phyloP scores from a whole-genome alignment of 306 rosid genomes.

The Quercus parvula region DNA sequence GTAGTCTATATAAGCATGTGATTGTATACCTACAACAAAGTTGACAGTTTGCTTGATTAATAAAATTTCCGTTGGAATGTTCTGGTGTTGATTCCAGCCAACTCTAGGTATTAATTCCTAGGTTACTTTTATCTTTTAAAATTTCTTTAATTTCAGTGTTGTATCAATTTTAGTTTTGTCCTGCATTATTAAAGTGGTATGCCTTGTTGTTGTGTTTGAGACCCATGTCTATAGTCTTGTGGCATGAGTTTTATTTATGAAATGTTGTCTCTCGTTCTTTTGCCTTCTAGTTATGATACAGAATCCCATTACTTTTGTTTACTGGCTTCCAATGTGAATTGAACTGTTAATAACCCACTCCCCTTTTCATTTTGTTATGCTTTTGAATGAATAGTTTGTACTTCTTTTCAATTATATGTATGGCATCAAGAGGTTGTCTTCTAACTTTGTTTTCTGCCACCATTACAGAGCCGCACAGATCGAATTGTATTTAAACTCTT shows the following conservation, averaged over 20 bases:
- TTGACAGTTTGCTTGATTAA: no score
- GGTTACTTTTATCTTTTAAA: no score
- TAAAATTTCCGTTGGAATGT: no score
- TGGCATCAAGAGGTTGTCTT: slow-evolving; percentile 3
- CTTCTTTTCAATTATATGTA: slow-evolving; percentile 12
- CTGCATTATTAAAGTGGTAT: no score
- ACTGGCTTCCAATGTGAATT: not conserved
- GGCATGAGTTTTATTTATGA: not conserved
- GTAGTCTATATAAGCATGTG: no score
- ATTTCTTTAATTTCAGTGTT: no score
- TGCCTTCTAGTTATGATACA: not conserved
- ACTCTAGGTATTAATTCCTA: no score
- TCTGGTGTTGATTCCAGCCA: no score
- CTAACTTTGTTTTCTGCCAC: slow-evolving; percentile 28
- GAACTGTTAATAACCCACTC: not conserved
- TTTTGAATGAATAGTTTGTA: not conserved
- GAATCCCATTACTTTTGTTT: slow-evolving; percentile 4
- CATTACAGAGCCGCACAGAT: slow-evolving; percentile 50
- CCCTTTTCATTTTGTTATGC: not conserved
- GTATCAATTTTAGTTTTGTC: no score
- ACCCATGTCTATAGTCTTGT: not conserved
- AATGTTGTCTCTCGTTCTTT: not conserved
- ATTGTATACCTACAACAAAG: no score
- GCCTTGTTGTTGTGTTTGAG: not conserved
- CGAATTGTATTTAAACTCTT: slow-evolving; percentile 54